Conservation (phyloP, 1,284 basidiomycete genomes). For the Puccinia hordei region DNA sequence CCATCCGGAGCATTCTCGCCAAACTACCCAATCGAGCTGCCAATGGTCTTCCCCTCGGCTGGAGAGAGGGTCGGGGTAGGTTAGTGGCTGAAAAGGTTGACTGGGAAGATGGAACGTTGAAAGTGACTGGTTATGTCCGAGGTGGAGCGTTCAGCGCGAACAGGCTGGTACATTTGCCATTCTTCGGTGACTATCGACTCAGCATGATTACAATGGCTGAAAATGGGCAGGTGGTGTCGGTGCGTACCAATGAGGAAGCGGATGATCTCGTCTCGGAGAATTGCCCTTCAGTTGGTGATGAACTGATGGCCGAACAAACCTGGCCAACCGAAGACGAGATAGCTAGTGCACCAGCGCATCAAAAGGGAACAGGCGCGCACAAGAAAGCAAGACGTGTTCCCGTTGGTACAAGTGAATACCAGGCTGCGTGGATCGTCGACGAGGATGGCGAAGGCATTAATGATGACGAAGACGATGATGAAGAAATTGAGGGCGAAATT, state of each 20-base stretch:
- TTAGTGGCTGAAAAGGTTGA: slow-evolving; percentile 56
- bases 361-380: slow-evolving; percentile 54
- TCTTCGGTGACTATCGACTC: slow-evolving; percentile 84
- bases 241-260: slow-evolving; percentile 68
- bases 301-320: slow-evolving; percentile 90
- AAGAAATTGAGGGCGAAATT: not conserved
- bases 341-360: slow-evolving; percentile 63
- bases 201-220: slow-evolving; percentile 65
- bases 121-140: slow-evolving; percentile 80
- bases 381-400: slow-evolving; percentile 42
- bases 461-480: slow-evolving; percentile 63
- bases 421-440: slow-evolving; percentile 82
- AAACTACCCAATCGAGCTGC: slow-evolving; percentile 63
- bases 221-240: slow-evolving; percentile 56
- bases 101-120: slow-evolving; percentile 63
- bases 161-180: slow-evolving; percentile 82
- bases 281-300: slow-evolving; percentile 69
- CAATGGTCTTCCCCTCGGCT: slow-evolving; percentile 77
- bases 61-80: slow-evolving; percentile 62
- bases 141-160: slow-evolving; percentile 79
- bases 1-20: slow-evolving; percentile 63
- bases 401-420: slow-evolving; percentile 68
- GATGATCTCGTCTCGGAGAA: slow-evolving; percentile 89
- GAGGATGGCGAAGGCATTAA: slow-evolving; percentile 56
- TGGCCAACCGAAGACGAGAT: slow-evolving; percentile 99